These are phyloP conservation scores for Hypoxylon intermedium DNA, from an alignment of 495 filamentous ascomycete species.

Conservation along the genomic window DNA sequence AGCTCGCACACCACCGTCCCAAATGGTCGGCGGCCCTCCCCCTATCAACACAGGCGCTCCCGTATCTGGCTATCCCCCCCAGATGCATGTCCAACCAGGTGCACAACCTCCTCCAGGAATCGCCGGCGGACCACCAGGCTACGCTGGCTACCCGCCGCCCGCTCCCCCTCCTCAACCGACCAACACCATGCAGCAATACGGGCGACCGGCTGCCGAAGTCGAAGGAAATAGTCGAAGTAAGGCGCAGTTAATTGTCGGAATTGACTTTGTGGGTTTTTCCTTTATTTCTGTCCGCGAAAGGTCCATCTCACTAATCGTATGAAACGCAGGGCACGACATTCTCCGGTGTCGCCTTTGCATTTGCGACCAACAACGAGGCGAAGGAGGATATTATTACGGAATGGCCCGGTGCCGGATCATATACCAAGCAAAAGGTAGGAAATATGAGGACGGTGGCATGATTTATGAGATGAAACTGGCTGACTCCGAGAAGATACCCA, in stretches of 20 bases:
- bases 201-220: slow-evolving; percentile 71
- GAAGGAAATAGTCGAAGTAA: slow-evolving; percentile 84
- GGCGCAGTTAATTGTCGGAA: slow-evolving; percentile 80
- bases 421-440: slow-evolving; percentile 76
- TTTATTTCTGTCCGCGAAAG: neutral
- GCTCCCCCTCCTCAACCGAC: slow-evolving; percentile 52
- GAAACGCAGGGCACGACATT: slow-evolving; percentile 71
- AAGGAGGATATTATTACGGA: slow-evolving; percentile 82
- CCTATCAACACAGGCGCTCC: slow-evolving; percentile 71
- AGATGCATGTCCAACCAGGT: slow-evolving; percentile 59
- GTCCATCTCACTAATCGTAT: slow-evolving; percentile 35
- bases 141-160: slow-evolving; percentile 51
- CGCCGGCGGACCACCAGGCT: slow-evolving; percentile 58
- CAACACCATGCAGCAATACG: slow-evolving; percentile 45
- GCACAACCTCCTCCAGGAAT: slow-evolving; percentile 56
- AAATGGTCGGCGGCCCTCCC: slow-evolving; percentile 73
- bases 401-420: slow-evolving; percentile 77
- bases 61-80: slow-evolving; percentile 60
- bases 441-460: neutral
- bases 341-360: slow-evolving; percentile 76
- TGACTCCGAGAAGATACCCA: slow-evolving; percentile 66
- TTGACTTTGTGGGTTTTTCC: slow-evolving; percentile 72
- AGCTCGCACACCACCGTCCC: slow-evolving; percentile 60
- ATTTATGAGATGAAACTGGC: neutral
- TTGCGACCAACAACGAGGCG: slow-evolving; percentile 76